Conservation (phyloP, 371 early-diverging fungal species). For the Parasitella parasitica region DNA sequence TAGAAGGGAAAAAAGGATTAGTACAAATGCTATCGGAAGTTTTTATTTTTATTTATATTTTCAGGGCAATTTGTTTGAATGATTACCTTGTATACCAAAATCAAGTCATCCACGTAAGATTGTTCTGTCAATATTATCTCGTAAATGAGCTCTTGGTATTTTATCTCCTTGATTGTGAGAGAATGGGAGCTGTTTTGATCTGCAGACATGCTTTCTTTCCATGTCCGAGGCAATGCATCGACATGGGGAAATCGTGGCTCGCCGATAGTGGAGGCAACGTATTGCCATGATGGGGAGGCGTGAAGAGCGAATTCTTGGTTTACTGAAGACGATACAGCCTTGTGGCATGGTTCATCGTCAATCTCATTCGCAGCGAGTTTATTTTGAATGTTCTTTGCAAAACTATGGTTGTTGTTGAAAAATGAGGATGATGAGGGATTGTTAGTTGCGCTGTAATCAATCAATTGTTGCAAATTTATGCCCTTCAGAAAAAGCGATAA, state of each 20-base stretch:
- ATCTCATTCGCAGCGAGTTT: slow-evolving; percentile 5
- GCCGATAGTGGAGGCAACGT: slow-evolving; percentile 6
- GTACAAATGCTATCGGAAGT: not conserved
- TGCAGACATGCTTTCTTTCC: slow-evolving; percentile 22
- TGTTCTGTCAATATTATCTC: slow-evolving; percentile 66
- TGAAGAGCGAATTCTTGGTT: slow-evolving; percentile 6
- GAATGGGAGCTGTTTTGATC: not conserved
- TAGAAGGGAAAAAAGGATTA: not conserved
- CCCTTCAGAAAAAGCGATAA: slow-evolving; percentile 19
- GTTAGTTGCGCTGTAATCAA: slow-evolving; percentile 9
- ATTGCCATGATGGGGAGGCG: slow-evolving; percentile 14
- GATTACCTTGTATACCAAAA: slow-evolving; percentile 56
- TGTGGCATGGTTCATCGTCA: slow-evolving; percentile 10
- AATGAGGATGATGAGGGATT: not conserved
- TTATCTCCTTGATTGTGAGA: slow-evolving; percentile 25
- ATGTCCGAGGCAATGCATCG: slow-evolving; percentile 15
- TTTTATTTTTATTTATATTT: not conserved
- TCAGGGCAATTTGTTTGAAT: not conserved
- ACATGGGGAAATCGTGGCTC: slow-evolving; percentile 7
- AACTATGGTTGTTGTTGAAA: not conserved
- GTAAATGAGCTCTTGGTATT: slow-evolving; percentile 67
- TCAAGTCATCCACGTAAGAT: slow-evolving; percentile 62
- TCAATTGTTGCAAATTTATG: slow-evolving; percentile 2
- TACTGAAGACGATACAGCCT: not conserved
- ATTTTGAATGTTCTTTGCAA: not conserved